Conservation (phyloP, 331 rosid genomes). For the Quercus phellos region DNA sequence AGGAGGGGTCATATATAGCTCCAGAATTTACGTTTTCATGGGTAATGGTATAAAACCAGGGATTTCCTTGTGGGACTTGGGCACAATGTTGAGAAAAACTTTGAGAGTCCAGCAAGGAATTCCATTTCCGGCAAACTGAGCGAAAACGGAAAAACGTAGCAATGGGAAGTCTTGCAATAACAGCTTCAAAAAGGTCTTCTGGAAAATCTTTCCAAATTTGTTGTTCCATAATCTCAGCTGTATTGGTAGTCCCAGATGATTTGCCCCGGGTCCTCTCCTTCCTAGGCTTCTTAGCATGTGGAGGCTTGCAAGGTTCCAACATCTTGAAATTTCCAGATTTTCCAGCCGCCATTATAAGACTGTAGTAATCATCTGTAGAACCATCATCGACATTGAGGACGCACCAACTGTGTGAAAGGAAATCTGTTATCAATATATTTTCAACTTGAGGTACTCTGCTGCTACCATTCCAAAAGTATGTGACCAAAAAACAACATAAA, state of each 20-base stretch:
- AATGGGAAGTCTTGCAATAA: slow-evolving; percentile 83
- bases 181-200: slow-evolving; percentile 79
- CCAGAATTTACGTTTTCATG: slow-evolving; percentile 63
- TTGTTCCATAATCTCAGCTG: slow-evolving; percentile 63
- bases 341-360: slow-evolving; percentile 62
- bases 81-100: slow-evolving; percentile 72
- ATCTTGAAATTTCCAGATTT: slow-evolving; percentile 47
- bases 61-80: slow-evolving; percentile 50
- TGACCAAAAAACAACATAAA: not conserved
- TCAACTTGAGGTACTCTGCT: not conserved
- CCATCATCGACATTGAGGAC: slow-evolving; percentile 51
- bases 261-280: slow-evolving; percentile 61
- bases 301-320: slow-evolving; percentile 56
- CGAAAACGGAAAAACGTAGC: slow-evolving; percentile 79
- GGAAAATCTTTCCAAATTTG: slow-evolving; percentile 90
- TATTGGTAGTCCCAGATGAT: slow-evolving; percentile 36
- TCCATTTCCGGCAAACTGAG: slow-evolving; percentile 78
- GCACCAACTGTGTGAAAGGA: slow-evolving; percentile 49
- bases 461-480: not conserved
- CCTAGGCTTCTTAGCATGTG: slow-evolving; percentile 61
- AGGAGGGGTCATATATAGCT: slow-evolving; percentile 77
- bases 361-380: slow-evolving; percentile 57
- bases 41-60: slow-evolving; percentile 80
- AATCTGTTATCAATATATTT: slow-evolving; percentile 13
- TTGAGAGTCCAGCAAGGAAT: slow-evolving; percentile 63